Evolutionary conservation across 176 grass and related monocot species (phyloP).

Genomic region (Oryza officinalis): DNA sequence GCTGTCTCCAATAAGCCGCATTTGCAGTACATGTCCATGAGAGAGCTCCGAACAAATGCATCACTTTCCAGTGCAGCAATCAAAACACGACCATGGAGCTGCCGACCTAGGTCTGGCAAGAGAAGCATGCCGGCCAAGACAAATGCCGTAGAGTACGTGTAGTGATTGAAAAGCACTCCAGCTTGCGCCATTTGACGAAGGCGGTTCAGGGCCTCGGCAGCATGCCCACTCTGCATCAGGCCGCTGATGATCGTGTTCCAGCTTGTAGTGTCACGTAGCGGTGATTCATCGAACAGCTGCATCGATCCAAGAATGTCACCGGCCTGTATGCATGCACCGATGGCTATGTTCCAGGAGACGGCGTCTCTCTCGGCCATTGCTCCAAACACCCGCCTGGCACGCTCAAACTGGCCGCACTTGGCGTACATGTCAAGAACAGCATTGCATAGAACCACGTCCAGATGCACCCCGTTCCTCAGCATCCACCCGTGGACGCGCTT

Average conservation of each 20-base stretch:
- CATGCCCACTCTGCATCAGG: slow-evolving; percentile 37
- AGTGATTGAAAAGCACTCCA: slow-evolving; percentile 43
- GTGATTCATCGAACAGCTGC: slow-evolving; percentile 48
- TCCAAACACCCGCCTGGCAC: slow-evolving; percentile 28
- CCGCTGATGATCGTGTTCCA: slow-evolving; percentile 74
- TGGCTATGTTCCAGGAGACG: slow-evolving; percentile 61
- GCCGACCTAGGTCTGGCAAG: slow-evolving; percentile 46
- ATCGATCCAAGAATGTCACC: slow-evolving; percentile 36
- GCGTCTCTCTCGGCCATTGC: slow-evolving; percentile 38
- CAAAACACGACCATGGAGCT: slow-evolving; percentile 58
- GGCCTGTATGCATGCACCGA: slow-evolving; percentile 38
- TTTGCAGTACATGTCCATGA: slow-evolving; percentile 85
- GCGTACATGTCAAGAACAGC: slow-evolving; percentile 58
- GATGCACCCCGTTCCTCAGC: slow-evolving; percentile 40
- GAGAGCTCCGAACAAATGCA: slow-evolving; percentile 51
- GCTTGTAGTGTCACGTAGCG: slow-evolving; percentile 42
- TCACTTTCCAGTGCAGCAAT: slow-evolving; percentile 34
- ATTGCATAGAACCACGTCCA: slow-evolving; percentile 55
- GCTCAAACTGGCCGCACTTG: slow-evolving; percentile 36
- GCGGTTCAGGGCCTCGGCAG: slow-evolving; percentile 27
- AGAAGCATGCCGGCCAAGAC: slow-evolving; percentile 52
- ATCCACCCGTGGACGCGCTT: slow-evolving; percentile 65
- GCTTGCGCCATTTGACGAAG: slow-evolving; percentile 44
- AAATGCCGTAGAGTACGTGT: slow-evolving; percentile 61
- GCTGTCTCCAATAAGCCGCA: slow-evolving; percentile 44